These are phyloP conservation scores for Allomyces macrogynus DNA, from an alignment of 192 early-diverging fungal genomes.

Conservation along the genomic window DNA sequence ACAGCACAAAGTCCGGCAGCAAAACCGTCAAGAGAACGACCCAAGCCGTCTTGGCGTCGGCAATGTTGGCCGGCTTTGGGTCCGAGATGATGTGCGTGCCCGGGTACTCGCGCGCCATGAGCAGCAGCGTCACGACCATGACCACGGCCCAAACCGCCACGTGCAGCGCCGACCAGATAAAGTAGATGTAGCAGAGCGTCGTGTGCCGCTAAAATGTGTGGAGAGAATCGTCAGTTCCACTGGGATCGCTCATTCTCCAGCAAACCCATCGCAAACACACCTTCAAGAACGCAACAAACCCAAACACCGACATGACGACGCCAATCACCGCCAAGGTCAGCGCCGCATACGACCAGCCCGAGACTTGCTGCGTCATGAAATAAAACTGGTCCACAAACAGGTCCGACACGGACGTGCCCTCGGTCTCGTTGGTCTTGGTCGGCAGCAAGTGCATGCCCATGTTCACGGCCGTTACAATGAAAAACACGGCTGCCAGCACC, in stretches of 20 bases:
- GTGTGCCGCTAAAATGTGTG: background rate
- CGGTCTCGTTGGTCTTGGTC: background rate
- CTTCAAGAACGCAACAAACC: background rate
- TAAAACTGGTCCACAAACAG: background rate
- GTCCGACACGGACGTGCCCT: background rate
- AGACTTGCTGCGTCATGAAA: background rate
- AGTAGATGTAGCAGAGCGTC: background rate
- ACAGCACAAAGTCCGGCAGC: background rate
- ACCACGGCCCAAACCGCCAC: background rate
- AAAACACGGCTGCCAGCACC: background rate
- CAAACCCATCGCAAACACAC: too few relatives aligned
- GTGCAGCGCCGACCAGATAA: conserved; percentile 1
- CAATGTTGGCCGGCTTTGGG: background rate
- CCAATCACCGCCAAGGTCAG: background rate
- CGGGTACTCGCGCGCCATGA: background rate
- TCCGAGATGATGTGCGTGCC: background rate
- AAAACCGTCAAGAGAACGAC: background rate
- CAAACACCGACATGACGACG: background rate
- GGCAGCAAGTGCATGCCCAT: background rate
- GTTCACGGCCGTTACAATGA: background rate
- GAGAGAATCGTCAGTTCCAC: too few relatives aligned
- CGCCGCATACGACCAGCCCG: background rate
- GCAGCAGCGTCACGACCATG: background rate
- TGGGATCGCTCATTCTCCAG: too few relatives aligned
- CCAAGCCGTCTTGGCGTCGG: background rate